Conservation (phyloP, 176 grass and related monocot species). For the Oryza glumipatula region DNA sequence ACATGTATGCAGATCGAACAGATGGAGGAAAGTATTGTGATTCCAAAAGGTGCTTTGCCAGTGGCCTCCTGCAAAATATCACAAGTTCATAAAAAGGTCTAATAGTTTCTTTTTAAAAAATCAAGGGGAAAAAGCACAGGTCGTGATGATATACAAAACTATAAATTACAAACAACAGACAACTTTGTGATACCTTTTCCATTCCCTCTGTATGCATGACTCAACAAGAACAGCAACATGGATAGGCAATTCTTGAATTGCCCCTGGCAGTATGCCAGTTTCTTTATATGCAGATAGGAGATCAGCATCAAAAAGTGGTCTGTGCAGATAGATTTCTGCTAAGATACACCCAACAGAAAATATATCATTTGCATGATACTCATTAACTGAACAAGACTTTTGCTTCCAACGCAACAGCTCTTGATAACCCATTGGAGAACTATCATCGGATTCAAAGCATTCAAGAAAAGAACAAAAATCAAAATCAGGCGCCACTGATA, state of each 20-base stretch:
- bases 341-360: conserved; percentile 90
- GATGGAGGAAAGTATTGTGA: conserved; percentile 88
- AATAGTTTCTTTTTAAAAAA: conserved; percentile 27
- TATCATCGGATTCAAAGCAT: conserved; percentile 76
- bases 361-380: conserved; percentile 66
- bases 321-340: conserved; percentile 84
- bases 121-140: conserved; percentile 15
- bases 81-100: conserved; percentile 21
- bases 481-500: conserved; percentile 56
- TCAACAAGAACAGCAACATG: conserved; percentile 82
- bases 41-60: conserved; percentile 75
- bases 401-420: conserved; percentile 79
- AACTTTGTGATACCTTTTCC: conserved; percentile 68
- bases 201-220: conserved; percentile 81
- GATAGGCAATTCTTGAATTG: conserved; percentile 75
- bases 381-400: conserved; percentile 51
- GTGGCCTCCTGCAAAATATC: conserved; percentile 73
- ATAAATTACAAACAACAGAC: conserved; percentile 28
- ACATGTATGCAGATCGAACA: conserved; percentile 77
- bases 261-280: conserved; percentile 60
- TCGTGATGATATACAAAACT: conserved; percentile 8
- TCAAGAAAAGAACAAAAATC: conserved; percentile 70
- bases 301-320: conserved; percentile 80
- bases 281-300: conserved; percentile 87
- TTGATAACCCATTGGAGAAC: conserved; percentile 63